Base-by-base conservation (phyloP, 2,329 filamentous ascomycete genomes). In the Dothideomycetes sp. region DNA sequence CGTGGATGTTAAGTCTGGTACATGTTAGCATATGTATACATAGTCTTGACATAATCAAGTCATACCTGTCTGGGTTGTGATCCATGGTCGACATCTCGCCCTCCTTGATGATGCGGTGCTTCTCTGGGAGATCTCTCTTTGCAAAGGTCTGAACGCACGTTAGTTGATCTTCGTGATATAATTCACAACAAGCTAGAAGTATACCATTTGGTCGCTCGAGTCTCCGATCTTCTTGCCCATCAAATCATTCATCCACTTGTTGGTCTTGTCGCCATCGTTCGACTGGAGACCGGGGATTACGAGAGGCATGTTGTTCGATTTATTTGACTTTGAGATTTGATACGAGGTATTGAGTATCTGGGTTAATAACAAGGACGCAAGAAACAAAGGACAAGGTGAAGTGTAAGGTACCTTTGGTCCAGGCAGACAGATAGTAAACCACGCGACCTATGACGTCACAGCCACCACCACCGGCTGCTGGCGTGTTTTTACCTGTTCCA, bases 211-310 rank as follows among this genome's bases (percentile, higher is more conserved):
- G 43, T 68, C 58, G 31, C 59, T 60, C 19, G 44, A 40, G 11
- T 71, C 67, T 10, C 68, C 68, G 29, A 71, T 52, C 53, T 69
- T 69, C 65, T 71, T 71, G 48, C 68, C 68, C 51, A 65, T 60
- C 16, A 71, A 57, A 58, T 69, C 62, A 49, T 56, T 60, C 52
- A 57, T 55, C 68, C 68, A 71, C 40, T 68, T 56, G 9, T 58
- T 49, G 40, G 53, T 57, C 50, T 61, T 54, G 45, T 58, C 78
- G 45, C 49, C 53, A 42, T 58, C 58, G 38, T 36, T 46, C 34
- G 56, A 61, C 52, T 56, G 60, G 52, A 59, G 58, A 39, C 65
- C 65, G 32, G 68, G 67, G 11, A 70, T 61, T 44, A 71, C 65
- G 55, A 71, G 66, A 58, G 67, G 67, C 68, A 71, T 71, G 32